Conservation (phyloP, 305 asterid species). For the Ilex paraguariensis region DNA sequence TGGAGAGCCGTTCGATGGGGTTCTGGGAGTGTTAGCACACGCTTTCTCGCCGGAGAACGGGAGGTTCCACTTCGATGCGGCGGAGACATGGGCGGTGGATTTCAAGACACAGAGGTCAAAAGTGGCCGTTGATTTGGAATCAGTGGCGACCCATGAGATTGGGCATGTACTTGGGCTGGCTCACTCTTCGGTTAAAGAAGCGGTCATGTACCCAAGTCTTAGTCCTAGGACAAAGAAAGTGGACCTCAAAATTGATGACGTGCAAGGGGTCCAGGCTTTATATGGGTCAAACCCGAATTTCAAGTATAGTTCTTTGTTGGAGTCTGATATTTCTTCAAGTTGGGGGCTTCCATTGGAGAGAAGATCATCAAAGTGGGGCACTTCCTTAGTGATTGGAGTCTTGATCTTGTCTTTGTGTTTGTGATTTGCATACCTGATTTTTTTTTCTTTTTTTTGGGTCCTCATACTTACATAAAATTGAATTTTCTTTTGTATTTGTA, state of each 20-base stretch:
- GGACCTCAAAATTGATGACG: constrained; percentile 70
- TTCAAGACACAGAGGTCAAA: constrained; percentile 36
- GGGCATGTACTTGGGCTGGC: constrained; percentile 87
- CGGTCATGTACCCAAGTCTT: constrained; percentile 82
- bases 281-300: constrained; percentile 84
- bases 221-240: constrained; percentile 67
- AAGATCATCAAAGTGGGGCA: constrained; percentile 30
- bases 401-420: constrained; percentile 31
- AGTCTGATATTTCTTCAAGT: constrained; percentile 51
- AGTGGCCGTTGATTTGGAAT: constrained; percentile 71
- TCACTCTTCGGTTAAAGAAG: constrained; percentile 69
- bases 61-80: constrained; percentile 69
- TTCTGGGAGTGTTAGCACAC: constrained; percentile 70
- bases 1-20: constrained; percentile 82
- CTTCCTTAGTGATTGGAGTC: constrained; percentile 12
- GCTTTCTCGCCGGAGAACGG: constrained; percentile 90
- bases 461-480: neutral
- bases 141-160: constrained; percentile 81
- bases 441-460: neutral
- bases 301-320: constrained; percentile 32
- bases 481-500: neutral
- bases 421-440: constrained; percentile 15
- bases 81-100: constrained; percentile 80
- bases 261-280: constrained; percentile 65
- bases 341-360: constrained; percentile 21